Percentiles rank a stretch among this genome's conserved stretches.
Evolutionary conservation across 768 basidiomycete genomes (phyloP).

Genomic region (Leccinum fibrillosum): DNA sequence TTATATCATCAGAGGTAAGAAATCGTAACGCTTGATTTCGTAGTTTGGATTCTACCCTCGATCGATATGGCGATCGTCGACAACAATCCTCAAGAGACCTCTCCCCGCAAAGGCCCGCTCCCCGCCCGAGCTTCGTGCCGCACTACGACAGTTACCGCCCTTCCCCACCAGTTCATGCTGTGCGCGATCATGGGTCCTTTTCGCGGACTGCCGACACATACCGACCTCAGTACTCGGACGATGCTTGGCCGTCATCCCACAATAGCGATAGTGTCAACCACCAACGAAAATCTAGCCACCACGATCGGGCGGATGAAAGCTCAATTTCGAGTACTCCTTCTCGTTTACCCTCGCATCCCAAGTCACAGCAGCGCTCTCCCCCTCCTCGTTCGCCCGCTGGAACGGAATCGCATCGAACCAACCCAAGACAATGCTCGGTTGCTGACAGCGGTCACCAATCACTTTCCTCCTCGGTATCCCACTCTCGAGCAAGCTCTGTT

Average conservation of each 20-base stretch:
- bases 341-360: constrained; percentile 17
- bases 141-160: constrained; percentile 53
- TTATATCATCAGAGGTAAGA: constrained; percentile 23
- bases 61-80: constrained; percentile 38
- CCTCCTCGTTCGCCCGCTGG: constrained; percentile 18
- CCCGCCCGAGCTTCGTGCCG: constrained; percentile 33
- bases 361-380: constrained; percentile 21
- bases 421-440: constrained; percentile 1
- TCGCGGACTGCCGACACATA: constrained; percentile 46
- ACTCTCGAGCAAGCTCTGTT: constrained; percentile 28
- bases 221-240: constrained; percentile 43
- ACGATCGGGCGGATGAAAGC: constrained; percentile 29
- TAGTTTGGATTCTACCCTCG: constrained; percentile 29
- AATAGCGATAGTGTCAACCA: constrained; percentile 31
- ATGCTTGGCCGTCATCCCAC: constrained; percentile 29
- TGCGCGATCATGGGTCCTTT: constrained; percentile 39
- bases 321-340: constrained; percentile 35
- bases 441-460: constrained; percentile 16
- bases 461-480: constrained; percentile 16
- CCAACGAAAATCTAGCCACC: constrained; percentile 15
- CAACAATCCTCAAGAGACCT: constrained; percentile 31
- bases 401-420: constrained; percentile 3
- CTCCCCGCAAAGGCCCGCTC: constrained; percentile 35
- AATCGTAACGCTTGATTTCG: constrained; percentile 12
- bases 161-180: constrained; percentile 28